Evolutionary conservation across 2,329 filamentous ascomycete species (phyloP), one percentile per base, ranked within the genome.

Genomic region (Aspergillus sp.): DNA sequence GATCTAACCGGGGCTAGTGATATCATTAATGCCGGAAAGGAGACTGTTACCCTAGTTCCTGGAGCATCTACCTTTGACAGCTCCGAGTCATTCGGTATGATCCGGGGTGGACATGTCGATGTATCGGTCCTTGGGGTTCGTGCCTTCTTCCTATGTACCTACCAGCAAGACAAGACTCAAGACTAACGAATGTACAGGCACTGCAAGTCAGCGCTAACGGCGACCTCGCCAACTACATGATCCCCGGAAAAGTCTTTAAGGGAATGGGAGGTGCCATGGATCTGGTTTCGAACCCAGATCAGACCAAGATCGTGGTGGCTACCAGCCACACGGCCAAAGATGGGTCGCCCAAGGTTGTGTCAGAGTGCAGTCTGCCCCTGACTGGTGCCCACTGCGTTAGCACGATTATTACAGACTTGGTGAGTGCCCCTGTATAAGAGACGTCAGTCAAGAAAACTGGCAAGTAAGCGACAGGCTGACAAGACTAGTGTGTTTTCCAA

Each of bases 181-280:
- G 19, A 19, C 19, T 19, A 46, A 26, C 6, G 19, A 28, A 26
- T 32, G 27, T 46, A 43, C 42, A 57, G 45, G 84, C 87, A 2
- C 80, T 91, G 54, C 86, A 94, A 70, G 87, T 93, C 26, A 84
- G 81, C 53, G 86, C 86, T 0, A 74, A 78, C 2, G 88, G 88
- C 28, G 88, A 94, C 62, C 69, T 94, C 45, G 88, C 88, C 41
- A 93, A 93, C 69, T 94, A 88, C 74, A 93, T 93, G 84, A 85
- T 94, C 52, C 88, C 88, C 0, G 88, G 88, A 27, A 93, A 91
- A 68, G 80, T 88, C 7, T 64, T 89, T 69, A 93, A 93, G 75
- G 88, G 88, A 12, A 93, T 94, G 82, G 88, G 88, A 50, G 83
- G 83, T 29, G 83, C 83, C 12, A 86, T 86, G 83, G 83, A 86